phyloP scores from a whole-genome alignment of 2,329 filamentous ascomycete species.

The Aspergillus pseudotamarii region DNA sequence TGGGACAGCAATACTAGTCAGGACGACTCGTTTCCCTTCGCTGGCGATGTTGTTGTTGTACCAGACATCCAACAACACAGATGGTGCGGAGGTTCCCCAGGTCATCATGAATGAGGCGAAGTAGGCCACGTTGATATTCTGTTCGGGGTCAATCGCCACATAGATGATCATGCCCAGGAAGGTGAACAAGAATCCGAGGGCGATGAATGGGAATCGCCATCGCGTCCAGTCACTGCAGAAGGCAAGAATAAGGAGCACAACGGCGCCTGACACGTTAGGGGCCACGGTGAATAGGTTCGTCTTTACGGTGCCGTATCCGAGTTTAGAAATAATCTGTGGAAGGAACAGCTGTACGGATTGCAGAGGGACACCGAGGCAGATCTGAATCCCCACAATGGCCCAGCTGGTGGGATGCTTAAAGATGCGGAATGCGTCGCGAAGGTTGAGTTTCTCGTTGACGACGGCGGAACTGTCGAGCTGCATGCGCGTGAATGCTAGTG shows the following conservation, averaged over 20 bases:
- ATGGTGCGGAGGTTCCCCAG: constrained; percentile 65
- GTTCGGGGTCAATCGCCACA: constrained; percentile 63
- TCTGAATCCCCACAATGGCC: constrained; percentile 30
- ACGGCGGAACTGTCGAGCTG: constrained; percentile 37
- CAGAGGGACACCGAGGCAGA: constrained; percentile 34
- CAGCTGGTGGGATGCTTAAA: constrained; percentile 34
- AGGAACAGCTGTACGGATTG: constrained; percentile 34
- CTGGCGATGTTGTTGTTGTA: constrained; percentile 79
- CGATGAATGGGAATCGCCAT: constrained; percentile 67
- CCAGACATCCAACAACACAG: constrained; percentile 63
- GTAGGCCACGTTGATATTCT: constrained; percentile 64
- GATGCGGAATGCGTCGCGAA: constrained; percentile 30
- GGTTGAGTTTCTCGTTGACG: constrained; percentile 35
- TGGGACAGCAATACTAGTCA: constrained; percentile 70
- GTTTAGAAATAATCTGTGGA: constrained; percentile 32
- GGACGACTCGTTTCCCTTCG: constrained; percentile 66
- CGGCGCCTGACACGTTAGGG: constrained; percentile 71
- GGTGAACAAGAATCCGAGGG: constrained; percentile 69
- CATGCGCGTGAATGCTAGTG: constrained; percentile 40
- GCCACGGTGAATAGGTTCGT: constrained; percentile 71
- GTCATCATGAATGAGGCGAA: constrained; percentile 77
- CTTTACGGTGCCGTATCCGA: constrained; percentile 56
- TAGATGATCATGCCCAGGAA: constrained; percentile 76
- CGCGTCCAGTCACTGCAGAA: constrained; percentile 67
- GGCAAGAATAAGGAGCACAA: constrained; percentile 69